These are phyloP conservation scores for Centella asiatica DNA, from an alignment of 129 eudicot species.

Conservation along the genomic window DNA sequence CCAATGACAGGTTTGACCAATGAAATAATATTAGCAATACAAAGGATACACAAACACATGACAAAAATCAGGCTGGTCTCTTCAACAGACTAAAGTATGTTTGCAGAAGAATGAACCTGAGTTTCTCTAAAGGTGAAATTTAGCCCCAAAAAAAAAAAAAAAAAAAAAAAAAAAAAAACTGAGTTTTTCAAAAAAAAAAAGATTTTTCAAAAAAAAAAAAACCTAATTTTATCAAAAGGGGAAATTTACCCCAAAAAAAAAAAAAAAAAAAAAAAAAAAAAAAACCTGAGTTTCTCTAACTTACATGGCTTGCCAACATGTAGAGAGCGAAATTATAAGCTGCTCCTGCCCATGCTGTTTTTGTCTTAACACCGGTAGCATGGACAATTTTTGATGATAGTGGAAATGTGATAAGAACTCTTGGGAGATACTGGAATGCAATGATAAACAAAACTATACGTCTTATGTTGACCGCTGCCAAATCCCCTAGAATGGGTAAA, in stretches of 20 bases:
- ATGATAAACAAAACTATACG: slow-evolving; percentile 69
- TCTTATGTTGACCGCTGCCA: slow-evolving; percentile 72
- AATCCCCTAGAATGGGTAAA: slow-evolving; percentile 63
- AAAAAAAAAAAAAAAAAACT: too few species aligned
- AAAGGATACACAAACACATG: not conserved
- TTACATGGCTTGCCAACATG: slow-evolving; percentile 87
- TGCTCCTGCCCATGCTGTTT: slow-evolving; percentile 89
- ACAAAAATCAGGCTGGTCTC: too few species aligned
- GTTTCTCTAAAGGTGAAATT: too few species aligned
- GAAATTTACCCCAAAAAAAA: too few species aligned
- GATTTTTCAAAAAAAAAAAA: not conserved
- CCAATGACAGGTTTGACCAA: too few species aligned
- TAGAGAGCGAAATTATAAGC: slow-evolving; percentile 75
- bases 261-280: too few species aligned
- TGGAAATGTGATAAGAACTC: slow-evolving; percentile 65
- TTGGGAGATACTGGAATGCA: slow-evolving; percentile 70
- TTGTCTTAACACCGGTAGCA: slow-evolving; percentile 73
- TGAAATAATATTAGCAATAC: too few species aligned
- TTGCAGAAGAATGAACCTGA: too few species aligned
- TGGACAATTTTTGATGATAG: slow-evolving; percentile 60
- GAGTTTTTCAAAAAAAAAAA: too few species aligned
- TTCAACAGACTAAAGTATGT: too few species aligned
- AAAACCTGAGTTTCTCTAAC: not conserved
- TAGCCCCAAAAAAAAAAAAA: too few species aligned
- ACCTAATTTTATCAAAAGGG: too few species aligned